Conservation (phyloP, 2,329 filamentous ascomycete species). For the Aureobasidium subglaciale region DNA sequence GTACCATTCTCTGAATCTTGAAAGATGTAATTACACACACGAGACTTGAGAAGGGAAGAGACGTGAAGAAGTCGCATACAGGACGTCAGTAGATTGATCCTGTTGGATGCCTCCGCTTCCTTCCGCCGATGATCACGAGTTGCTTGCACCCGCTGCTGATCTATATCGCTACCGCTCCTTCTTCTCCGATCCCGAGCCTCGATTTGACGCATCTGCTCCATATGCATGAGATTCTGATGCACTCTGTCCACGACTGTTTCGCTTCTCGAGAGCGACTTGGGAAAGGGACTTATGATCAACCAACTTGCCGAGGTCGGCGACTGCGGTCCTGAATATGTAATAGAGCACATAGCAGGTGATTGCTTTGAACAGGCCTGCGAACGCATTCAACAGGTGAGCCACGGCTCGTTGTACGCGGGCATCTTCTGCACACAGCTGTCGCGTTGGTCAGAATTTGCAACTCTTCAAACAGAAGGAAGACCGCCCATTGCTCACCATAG, state of each 20-base stretch:
- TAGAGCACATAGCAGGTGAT: background rate
- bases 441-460: background rate
- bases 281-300: background rate
- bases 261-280: too few species aligned
- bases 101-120: too few species aligned
- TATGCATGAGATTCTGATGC: background rate
- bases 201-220: background rate
- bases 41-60: too few species aligned
- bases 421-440: background rate
- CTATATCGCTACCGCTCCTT: background rate
- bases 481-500: background rate
- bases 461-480: too few species aligned
- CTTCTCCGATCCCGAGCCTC: background rate
- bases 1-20: too few species aligned
- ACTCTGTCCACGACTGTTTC: too few species aligned
- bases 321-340: background rate
- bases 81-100: too few species aligned
- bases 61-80: too few species aligned
- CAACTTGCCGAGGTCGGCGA: background rate
- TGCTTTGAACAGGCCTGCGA: background rate
- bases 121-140: background rate
- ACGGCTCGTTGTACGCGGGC: background rate
- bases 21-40: too few species aligned
- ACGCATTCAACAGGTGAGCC: background rate
- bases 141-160: background rate